phyloP scores from a whole-genome alignment of 1,284 basidiomycete genomes.

The Amylostereum areolatum region DNA sequence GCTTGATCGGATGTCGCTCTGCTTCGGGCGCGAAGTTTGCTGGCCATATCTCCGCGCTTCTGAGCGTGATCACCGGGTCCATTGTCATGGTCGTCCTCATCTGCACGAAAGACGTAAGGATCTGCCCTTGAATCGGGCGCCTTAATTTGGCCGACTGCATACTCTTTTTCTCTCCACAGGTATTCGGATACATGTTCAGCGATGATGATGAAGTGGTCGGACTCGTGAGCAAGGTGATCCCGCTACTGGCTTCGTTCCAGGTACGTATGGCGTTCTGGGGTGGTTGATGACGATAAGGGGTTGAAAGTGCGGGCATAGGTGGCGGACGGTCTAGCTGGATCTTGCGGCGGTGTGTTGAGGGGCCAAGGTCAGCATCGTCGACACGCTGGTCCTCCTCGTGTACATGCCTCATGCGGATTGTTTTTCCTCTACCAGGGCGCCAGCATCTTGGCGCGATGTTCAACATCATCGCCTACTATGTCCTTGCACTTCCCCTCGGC shows the following conservation, averaged over 20 bases:
- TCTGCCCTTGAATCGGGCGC: neutral
- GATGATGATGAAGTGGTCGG: slow-evolving; percentile 54
- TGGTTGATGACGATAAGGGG: neutral
- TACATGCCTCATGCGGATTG: neutral
- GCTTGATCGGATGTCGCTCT: slow-evolving; percentile 59
- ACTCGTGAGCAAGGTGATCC: slow-evolving; percentile 69
- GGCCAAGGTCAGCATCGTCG: slow-evolving; percentile 43
- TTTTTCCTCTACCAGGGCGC: slow-evolving; percentile 37
- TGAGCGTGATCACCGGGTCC: slow-evolving; percentile 55
- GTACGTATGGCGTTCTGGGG: slow-evolving; percentile 23
- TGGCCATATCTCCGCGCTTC: slow-evolving; percentile 55
- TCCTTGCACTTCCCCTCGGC: slow-evolving; percentile 66
- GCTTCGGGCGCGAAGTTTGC: slow-evolving; percentile 50
- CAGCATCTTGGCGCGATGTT: slow-evolving; percentile 72
- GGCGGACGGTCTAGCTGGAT: slow-evolving; percentile 68
- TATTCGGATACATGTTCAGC: slow-evolving; percentile 66
- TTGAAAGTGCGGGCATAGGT: slow-evolving; percentile 24
- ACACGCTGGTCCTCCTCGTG: neutral
- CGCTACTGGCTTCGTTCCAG: slow-evolving; percentile 76
- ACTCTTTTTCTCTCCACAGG: slow-evolving; percentile 22
- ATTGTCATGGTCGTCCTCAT: slow-evolving; percentile 58
- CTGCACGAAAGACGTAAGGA: slow-evolving; percentile 44
- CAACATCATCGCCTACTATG: slow-evolving; percentile 73
- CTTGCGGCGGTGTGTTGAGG: slow-evolving; percentile 66
- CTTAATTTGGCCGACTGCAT: slow-evolving; percentile 2